Evolutionary conservation across 768 basidiomycete genomes (phyloP).

Genomic region (Mycena crocata): DNA sequence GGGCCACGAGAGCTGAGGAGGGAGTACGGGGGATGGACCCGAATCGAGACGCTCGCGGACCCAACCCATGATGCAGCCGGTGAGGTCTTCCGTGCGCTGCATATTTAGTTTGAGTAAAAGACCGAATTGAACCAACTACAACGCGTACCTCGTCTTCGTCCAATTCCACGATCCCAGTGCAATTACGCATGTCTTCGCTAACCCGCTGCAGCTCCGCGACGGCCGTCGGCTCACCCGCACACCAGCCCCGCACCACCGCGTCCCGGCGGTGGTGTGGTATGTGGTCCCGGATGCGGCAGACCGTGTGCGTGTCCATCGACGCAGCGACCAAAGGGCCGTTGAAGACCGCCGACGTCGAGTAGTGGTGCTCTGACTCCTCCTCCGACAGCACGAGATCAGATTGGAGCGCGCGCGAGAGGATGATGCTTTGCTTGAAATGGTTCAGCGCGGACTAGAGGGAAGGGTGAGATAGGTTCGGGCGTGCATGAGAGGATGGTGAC

Average conservation of each 20-base stretch:
- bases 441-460: background rate
- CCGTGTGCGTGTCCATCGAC: background rate
- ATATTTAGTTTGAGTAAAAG: background rate
- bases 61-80: background rate
- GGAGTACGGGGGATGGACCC: background rate
- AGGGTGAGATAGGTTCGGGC: too few species aligned
- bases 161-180: background rate
- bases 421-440: background rate
- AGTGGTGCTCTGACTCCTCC: background rate
- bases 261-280: background rate
- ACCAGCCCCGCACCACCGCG: background rate
- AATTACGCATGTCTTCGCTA: background rate
- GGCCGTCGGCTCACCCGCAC: background rate
- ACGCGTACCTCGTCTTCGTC: background rate
- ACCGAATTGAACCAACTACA: background rate
- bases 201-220: background rate
- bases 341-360: background rate
- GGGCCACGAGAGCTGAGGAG: background rate
- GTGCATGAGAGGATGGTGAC: too few species aligned
- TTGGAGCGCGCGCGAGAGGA: background rate
- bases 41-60: background rate
- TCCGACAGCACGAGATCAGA: background rate
- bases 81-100: background rate
- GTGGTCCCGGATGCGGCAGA: background rate
- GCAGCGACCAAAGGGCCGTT: background rate